These are phyloP conservation scores for Colletotrichum karsti DNA, from an alignment of 2,329 filamentous ascomycete species.

Conservation along the genomic window DNA sequence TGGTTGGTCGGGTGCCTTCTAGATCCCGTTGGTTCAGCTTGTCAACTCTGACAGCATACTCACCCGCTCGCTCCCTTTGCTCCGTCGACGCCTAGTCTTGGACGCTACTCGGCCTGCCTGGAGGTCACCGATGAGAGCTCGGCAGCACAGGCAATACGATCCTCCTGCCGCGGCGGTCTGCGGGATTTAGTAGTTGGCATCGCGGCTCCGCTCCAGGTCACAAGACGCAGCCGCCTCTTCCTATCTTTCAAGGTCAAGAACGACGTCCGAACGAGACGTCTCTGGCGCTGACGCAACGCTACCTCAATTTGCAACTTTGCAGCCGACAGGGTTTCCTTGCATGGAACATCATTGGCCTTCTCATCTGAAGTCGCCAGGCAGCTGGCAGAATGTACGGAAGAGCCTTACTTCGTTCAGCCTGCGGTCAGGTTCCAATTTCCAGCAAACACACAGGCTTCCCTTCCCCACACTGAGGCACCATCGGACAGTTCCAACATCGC, in stretches of 20 bases:
- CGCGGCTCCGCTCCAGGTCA: neutral
- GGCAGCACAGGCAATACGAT: neutral
- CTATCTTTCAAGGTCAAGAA: neutral
- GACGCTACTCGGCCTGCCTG: neutral
- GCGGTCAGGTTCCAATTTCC: neutral
- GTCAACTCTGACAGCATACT: slow-evolving; percentile 3
- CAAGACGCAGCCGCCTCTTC: neutral
- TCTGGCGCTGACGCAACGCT: neutral
- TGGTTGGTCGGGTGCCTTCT: neutral
- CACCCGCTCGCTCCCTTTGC: neutral
- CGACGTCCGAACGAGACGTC: neutral
- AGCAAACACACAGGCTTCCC: neutral
- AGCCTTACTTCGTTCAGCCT: neutral
- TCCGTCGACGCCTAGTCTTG: neutral
- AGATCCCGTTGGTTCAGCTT: slow-evolving; percentile 12
- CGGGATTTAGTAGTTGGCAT: neutral
- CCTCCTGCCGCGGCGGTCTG: neutral
- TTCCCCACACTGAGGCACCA: neutral
- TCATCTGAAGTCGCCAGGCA: slow-evolving; percentile 2
- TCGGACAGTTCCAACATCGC: neutral
- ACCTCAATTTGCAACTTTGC: neutral
- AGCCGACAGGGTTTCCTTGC: neutral
- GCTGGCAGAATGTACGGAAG: neutral
- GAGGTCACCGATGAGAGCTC: neutral
- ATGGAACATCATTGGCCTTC: neutral